Evolutionary conservation across 1,284 basidiomycete species (phyloP).

Genomic region (Marasmius tenuissimus): DNA sequence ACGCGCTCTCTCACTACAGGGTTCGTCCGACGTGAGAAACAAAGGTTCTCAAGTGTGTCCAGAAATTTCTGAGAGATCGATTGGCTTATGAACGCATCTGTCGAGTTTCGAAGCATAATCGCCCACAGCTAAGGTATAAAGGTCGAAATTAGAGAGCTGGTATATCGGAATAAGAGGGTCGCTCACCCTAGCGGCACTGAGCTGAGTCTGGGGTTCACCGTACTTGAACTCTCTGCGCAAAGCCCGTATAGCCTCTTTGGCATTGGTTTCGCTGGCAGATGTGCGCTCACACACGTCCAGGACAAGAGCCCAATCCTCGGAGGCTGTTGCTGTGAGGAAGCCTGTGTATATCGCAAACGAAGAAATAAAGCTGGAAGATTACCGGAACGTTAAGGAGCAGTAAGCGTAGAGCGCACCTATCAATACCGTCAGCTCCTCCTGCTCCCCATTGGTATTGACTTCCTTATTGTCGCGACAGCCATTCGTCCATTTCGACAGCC

Average conservation of each 20-base stretch:
- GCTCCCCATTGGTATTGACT: slow-evolving; percentile 33
- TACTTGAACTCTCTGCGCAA: slow-evolving; percentile 80
- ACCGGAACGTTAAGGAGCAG: background rate
- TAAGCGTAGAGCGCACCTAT: slow-evolving; percentile 48
- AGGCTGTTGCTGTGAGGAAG: slow-evolving; percentile 70
- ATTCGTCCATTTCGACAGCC: slow-evolving; percentile 39
- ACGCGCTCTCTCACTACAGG: slow-evolving; percentile 74
- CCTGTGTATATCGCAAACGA: slow-evolving; percentile 37
- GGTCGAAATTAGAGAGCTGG: slow-evolving; percentile 5
- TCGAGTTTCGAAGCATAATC: slow-evolving; percentile 76
- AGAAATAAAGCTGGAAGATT: background rate
- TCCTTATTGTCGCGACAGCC: slow-evolving; percentile 26
- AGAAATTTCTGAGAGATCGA: slow-evolving; percentile 73
- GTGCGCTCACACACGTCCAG: slow-evolving; percentile 78
- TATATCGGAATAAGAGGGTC: slow-evolving; percentile 4
- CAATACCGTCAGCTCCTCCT: slow-evolving; percentile 61
- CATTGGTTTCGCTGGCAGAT: slow-evolving; percentile 61
- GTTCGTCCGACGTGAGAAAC: slow-evolving; percentile 49
- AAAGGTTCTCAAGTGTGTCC: slow-evolving; percentile 68
- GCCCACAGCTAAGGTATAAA: slow-evolving; percentile 63
- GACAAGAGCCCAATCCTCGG: slow-evolving; percentile 77
- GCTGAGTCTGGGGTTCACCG: slow-evolving; percentile 67
- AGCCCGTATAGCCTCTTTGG: slow-evolving; percentile 74
- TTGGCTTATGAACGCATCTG: slow-evolving; percentile 63
- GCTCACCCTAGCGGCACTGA: slow-evolving; percentile 69